Evolutionary conservation across 306 rosid species (phyloP), one percentile per base, ranked within the genome.

Genomic region (Sphenostylis stenocarpa): DNA sequence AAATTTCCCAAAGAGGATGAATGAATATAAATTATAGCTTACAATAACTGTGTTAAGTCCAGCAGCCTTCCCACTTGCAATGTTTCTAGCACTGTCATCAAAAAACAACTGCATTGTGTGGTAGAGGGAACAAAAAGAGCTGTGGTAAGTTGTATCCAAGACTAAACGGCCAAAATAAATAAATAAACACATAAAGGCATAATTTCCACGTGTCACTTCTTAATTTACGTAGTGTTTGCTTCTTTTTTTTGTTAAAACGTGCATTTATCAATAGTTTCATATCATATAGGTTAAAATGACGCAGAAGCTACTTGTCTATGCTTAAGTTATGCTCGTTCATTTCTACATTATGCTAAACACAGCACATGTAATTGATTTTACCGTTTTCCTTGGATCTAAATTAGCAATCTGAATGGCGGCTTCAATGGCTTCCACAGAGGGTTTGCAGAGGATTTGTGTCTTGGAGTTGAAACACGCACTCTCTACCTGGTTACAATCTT

Each of bases 11-110:
- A 3, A 47, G n/a, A 56, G 26, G 55, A 45, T 20, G 16, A 7
- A 58, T 70, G n/a, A 23, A 63, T 7, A 45, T 70, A 70, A 51
- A 24, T 57, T 51, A 72, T 70, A 23, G 62, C 98, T 88, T 88
- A 93, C 98, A 5, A 93, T 80, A 67, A 93, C 96, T 11, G 96
- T 93, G 67, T 83, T 87, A 77, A 93, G 89, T 73, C 97, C 91
- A 36, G 88, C 94, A 78, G 79, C 90, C 81, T 91, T 93, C 63
- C 90, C 98, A 60, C 87, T 89, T 60, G 86, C 93, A 75, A 93
- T 81, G 75, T 93, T 93, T 87, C 91, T 84, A 43, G 56, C 69
- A 78, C 98, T 93, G 75, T 91, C 98, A 64, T 93, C 96, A 19
- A 91, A 86, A 90, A 93, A 93, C 80, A 93, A 73, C 98, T 93